These are phyloP conservation scores for Rhizophora apiculata DNA, from an alignment of 345 rosid genomes.

Conservation along the genomic window DNA sequence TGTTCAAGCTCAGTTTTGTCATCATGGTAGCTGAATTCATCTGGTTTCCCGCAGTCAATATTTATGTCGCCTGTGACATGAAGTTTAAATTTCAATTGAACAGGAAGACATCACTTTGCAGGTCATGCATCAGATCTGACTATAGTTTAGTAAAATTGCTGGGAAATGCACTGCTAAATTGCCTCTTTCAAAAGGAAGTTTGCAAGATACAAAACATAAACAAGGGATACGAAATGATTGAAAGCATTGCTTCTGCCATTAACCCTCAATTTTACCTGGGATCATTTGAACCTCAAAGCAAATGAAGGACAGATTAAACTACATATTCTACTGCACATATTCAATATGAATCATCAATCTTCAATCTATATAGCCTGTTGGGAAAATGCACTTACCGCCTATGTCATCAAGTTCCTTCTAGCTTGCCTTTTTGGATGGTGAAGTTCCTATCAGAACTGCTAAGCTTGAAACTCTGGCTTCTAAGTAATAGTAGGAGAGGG, in stretches of 20 bases:
- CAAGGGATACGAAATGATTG: background rate
- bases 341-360: too few relatives aligned
- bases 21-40: conserved; percentile 10
- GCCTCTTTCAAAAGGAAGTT: background rate
- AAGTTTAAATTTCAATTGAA: background rate
- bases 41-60: conserved; percentile 34
- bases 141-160: background rate
- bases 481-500: background rate
- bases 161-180: background rate
- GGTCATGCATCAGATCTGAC: background rate
- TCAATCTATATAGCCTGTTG: too few relatives aligned
- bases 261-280: background rate
- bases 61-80: conserved; percentile 20
- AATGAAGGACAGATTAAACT: background rate
- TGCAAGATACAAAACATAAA: background rate
- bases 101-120: background rate
- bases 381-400: conserved; percentile 9
- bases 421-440: background rate
- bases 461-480: background rate
- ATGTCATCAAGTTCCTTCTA: conserved; percentile 24
- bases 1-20: conserved; percentile 8
- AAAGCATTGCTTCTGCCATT: background rate
- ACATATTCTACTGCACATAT: too few relatives aligned
- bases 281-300: background rate
- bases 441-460: background rate